Evolutionary conservation across 371 early-diverging fungal species (phyloP).

Genomic region (Zychaea mexicana): DNA sequence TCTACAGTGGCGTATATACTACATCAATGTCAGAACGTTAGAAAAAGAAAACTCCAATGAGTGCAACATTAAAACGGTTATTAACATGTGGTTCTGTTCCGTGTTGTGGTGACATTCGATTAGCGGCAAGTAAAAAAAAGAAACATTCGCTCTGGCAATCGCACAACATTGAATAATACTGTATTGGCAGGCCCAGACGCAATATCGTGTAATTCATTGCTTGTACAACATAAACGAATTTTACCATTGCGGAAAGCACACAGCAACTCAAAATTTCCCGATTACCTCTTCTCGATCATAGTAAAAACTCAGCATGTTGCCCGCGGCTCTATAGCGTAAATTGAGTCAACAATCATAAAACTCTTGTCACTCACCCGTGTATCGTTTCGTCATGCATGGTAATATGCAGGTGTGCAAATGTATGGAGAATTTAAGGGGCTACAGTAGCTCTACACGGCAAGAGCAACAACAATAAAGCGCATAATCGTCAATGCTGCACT

Average conservation of each 20-base stretch:
- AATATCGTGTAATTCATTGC: neutral
- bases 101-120: neutral
- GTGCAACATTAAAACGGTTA: neutral
- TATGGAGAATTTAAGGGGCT: too few relatives aligned
- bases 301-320: neutral
- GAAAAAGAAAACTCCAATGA: neutral
- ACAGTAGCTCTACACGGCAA: neutral
- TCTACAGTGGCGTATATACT: too few relatives aligned
- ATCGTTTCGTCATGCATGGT: neutral
- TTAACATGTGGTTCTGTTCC: neutral
- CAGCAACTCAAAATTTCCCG: neutral
- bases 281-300: neutral
- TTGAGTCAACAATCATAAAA: neutral
- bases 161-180: too few relatives aligned
- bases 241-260: neutral
- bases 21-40: neutral
- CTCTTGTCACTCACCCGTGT: neutral
- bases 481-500: neutral
- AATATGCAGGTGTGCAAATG: neutral
- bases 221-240: neutral
- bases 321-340: neutral
- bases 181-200: neutral
- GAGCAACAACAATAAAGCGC: neutral
- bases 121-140: slow-evolving; percentile 3
- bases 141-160: neutral